Evolutionary conservation across 2,329 filamentous ascomycete genomes (phyloP), one percentile per base, ranked within the genome.

Genomic region (Sordariomycetes sp.): DNA sequence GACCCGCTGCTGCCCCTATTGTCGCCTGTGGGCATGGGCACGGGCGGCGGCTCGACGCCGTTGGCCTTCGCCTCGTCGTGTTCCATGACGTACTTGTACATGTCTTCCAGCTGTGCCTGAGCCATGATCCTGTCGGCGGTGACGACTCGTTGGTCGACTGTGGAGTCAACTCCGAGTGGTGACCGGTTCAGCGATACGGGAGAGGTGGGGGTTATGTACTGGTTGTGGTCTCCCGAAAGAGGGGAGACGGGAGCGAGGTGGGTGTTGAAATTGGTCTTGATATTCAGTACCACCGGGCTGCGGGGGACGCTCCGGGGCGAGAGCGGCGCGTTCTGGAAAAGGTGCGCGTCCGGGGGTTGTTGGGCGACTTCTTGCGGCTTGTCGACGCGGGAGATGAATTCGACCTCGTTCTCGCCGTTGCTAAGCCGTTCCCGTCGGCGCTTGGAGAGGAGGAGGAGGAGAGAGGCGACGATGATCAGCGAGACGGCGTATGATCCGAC

Each of bases 21-120:
- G n/a, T 51, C 34, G 28, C 55, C 56, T 7, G 37, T 20, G 24
- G 55, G 48, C 12, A 53, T 28, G n/a, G 61, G 60, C 43, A 62
- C 34, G 35, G 60, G 59, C 11, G 61, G 61, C 14, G 57, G 54
- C 22, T 53, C 54, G 10, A 81, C 67, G 35, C 83, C 83, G 54
- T 76, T 76, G 62, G 79, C 75, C 69, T 85, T 86, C 56, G 82
- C 82, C 59, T 81, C 82, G 66, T 97, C 92, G 65, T 96, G 89
- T 70, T 91, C 90, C 85, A 96, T 88, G 62, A 96, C 92, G 64
- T 91, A 88, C 61, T 86, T 90, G 73, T 97, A 97, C 69, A 97
- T 85, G 65, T 89, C 85, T 70, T 96, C 91, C 71, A 97, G 85
- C 69, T 96, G 89, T 63, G 86, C 79, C 70, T 94, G 86, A 62